Percentiles rank a stretch among this genome's conserved stretches.
Conservation (phyloP, 2,329 filamentous ascomycete genomes). For the Aspergillus hortae region DNA sequence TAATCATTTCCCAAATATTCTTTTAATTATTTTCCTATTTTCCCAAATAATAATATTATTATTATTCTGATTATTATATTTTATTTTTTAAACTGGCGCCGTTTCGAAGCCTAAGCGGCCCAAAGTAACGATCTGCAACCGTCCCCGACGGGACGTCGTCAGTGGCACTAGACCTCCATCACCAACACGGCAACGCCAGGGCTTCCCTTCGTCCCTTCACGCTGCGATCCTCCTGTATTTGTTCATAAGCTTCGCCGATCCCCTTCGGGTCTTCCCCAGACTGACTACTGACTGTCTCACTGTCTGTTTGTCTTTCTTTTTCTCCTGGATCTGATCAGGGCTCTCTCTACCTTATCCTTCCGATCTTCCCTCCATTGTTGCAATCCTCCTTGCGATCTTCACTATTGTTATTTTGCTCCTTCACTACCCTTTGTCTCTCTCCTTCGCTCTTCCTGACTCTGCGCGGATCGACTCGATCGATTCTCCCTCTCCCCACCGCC, state of each 20-base stretch:
- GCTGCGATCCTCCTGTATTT: slow-evolving; percentile 29
- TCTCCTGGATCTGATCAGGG: slow-evolving; percentile 6
- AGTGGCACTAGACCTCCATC: slow-evolving; percentile 33
- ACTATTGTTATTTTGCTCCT: slow-evolving; percentile 9
- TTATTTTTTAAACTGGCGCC: slow-evolving; percentile 20
- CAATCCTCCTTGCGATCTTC: slow-evolving; percentile 7
- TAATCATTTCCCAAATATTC: background rate
- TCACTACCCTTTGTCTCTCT: slow-evolving; percentile 8
- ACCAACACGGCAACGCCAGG: slow-evolving; percentile 23
- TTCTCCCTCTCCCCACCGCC: background rate
- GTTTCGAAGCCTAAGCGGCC: slow-evolving; percentile 26
- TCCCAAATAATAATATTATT: slow-evolving; percentile 5
- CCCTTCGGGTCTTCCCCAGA: slow-evolving; percentile 38
- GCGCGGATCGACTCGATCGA: background rate
- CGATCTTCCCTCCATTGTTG: slow-evolving; percentile 7
- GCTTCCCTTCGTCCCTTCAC: slow-evolving; percentile 29
- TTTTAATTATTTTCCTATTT: slow-evolving; percentile 1
- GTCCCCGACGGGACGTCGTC: slow-evolving; percentile 38
- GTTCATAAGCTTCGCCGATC: slow-evolving; percentile 46
- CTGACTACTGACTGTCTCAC: slow-evolving; percentile 13
- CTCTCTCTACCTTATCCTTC: slow-evolving; percentile 8
- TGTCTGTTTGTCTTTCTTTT: slow-evolving; percentile 13
- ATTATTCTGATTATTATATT: background rate
- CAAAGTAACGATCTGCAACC: slow-evolving; percentile 37
- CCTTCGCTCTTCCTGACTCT: background rate